Percentiles rank a stretch among this genome's conserved stretches.
phyloP scores from a whole-genome alignment of 495 filamentous ascomycete species.

The Penicillium maclennaniae region DNA sequence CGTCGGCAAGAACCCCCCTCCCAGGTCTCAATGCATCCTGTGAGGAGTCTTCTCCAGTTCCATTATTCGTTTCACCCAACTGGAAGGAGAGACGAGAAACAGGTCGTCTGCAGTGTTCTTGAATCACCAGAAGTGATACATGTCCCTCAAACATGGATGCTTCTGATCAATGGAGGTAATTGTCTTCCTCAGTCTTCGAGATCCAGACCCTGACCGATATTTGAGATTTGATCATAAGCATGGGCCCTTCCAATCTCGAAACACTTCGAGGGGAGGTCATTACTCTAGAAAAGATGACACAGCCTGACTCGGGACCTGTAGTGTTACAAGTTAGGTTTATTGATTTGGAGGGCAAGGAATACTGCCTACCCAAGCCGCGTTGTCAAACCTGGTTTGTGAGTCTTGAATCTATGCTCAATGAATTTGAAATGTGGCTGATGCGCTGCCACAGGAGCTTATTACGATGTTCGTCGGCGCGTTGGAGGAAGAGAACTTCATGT shows the following conservation, averaged over 20 bases:
- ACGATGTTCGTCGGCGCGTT: neutral
- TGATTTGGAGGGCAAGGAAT: conserved; percentile 5
- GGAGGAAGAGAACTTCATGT: neutral
- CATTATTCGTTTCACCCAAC: conserved; percentile 9
- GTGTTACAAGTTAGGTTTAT: conserved; percentile 1
- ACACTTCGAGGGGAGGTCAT: neutral
- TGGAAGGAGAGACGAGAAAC: neutral
- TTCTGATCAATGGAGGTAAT: conserved; percentile 4
- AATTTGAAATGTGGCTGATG: neutral
- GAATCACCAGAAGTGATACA: conserved; percentile 1
- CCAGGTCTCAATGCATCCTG: neutral
- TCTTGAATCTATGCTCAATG: neutral
- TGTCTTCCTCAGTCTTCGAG: neutral
- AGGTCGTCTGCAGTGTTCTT: neutral
- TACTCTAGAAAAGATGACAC: neutral
- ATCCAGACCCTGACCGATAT: neutral
- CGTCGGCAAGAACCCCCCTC: neutral
- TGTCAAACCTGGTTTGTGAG: conserved; percentile 12
- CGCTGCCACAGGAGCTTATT: conserved; percentile 3
- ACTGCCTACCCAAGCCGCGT: neutral
- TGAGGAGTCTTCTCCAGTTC: conserved; percentile 11
- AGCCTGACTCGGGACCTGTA: neutral
- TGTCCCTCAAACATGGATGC: conserved; percentile 9
- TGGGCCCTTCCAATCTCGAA: neutral
- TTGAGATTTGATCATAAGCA: conserved; percentile 6